These are phyloP conservation scores for Malassezia arunalokei DNA, from an alignment of 1,284 basidiomycete genomes.

Conservation along the genomic window DNA sequence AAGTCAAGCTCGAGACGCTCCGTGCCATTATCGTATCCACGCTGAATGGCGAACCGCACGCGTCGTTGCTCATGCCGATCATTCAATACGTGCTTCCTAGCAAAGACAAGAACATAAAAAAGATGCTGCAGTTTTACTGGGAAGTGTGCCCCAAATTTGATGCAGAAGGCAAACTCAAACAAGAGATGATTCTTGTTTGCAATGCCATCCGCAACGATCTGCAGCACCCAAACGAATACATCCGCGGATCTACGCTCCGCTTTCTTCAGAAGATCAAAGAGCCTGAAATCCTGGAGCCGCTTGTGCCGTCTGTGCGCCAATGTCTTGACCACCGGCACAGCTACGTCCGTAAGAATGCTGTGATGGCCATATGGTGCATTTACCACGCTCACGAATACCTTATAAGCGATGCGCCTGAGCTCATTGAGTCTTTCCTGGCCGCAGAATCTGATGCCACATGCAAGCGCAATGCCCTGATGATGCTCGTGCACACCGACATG, in stretches of 20 bases:
- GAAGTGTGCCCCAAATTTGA: constrained; percentile 98
- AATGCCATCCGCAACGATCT: constrained; percentile 97
- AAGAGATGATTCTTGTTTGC: constrained; percentile 99
- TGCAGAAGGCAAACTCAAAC: constrained; percentile 91
- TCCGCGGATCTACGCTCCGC: constrained; percentile 87
- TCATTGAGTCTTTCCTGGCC: constrained; percentile 92
- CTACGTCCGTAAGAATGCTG: constrained; percentile 96
- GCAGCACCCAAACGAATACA: constrained; percentile 99
- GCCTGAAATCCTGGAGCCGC: constrained; percentile 83
- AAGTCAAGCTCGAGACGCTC: constrained; percentile 92
- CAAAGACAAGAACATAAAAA: constrained; percentile 93
- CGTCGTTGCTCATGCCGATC: constrained; percentile 86
- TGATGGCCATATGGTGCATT: constrained; percentile 88
- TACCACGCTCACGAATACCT: constrained; percentile 72
- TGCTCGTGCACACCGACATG: constrained; percentile 77
- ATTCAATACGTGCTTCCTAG: constrained; percentile 96
- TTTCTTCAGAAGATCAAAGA: constrained; percentile 95
- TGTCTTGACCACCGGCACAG: constrained; percentile 97
- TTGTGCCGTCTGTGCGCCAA: constrained; percentile 80
- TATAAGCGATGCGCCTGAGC: constrained; percentile 89
- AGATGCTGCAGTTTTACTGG: constrained; percentile 95
- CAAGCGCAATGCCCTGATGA: constrained; percentile 93
- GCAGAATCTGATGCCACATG: constrained; percentile 81
- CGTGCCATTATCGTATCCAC: constrained; percentile 88
- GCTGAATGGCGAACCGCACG: constrained; percentile 85